Base-by-base conservation (phyloP, 495 filamentous ascomycete species). In the Lichenothelia convexa region DNA sequence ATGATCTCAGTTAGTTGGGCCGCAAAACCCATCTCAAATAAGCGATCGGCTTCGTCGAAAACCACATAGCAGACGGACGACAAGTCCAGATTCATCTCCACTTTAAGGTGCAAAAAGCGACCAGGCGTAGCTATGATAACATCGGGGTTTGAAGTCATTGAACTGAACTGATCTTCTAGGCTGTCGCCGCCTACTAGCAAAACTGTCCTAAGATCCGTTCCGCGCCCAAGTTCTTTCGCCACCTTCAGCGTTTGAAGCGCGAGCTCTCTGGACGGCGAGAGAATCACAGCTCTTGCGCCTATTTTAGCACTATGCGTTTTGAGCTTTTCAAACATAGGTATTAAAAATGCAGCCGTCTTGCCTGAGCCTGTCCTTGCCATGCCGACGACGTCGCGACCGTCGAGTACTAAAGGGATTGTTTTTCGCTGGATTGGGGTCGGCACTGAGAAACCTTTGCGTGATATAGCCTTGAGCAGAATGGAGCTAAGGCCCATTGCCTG, bases 1-100 rank as follows among this genome's bases (percentile, higher is more conserved):
- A 95, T 57, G 65, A 97, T 94, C 56, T 97, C 91, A 2, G 77
- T 78, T 32, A 97, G 64, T 51, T 97, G 91, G 5, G 78, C 72
- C 13, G 82, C 82, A 54, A 97, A 97, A 41, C 89, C 89, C 83
- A 94, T 92, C 57, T 97, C 89, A 57, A 95, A 97, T 2, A 97
- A 63, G 32, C 89, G 67, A 63, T 97, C 89, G 11, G 89, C 89
- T 51, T 97, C 89, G 54, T 97, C 89, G 32, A 97, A 95, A 21
- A 95, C 89, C 18, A 91, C 80, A 48, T 94, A 97, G 31, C 68
- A 63, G 35, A 94, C 73, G 8, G 79, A 87, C 2, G 74, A 79
- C 21, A 97, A 61, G 49, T 93, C 78, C 35, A 97, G 62, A 20
- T 69, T 61, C 89, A 93, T 93, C 53, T 95, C 89, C 6, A 94